Evolutionary conservation across 345 rosid species (phyloP).

Genomic region (Kandelia obovata): DNA sequence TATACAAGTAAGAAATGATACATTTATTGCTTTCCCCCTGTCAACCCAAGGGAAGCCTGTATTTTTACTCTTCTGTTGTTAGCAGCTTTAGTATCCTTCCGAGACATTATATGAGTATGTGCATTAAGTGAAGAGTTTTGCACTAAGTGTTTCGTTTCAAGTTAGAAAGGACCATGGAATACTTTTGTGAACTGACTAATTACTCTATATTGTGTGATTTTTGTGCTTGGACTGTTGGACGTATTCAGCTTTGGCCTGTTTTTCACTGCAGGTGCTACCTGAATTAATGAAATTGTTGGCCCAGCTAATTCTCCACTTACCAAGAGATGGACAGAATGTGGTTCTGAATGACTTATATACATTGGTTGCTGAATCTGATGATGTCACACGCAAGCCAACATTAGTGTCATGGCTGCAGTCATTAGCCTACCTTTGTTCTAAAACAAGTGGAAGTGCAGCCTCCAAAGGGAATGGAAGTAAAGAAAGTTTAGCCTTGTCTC

Average conservation of each 20-base stretch:
- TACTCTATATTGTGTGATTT: too few species aligned
- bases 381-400: slow-evolving; percentile 81
- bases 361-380: slow-evolving; percentile 86
- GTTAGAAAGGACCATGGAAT: too few species aligned
- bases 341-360: slow-evolving; percentile 76
- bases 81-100: not conserved
- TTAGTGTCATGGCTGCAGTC: slow-evolving; percentile 94
- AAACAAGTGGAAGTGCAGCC: slow-evolving; percentile 20
- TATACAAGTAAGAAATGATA: slow-evolving; percentile 57
- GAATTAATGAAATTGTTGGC: slow-evolving; percentile 78
- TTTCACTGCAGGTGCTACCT: slow-evolving; percentile 42
- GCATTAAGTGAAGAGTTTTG: too few species aligned
- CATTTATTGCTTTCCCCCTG: not conserved
- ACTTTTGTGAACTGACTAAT: too few species aligned
- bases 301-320: slow-evolving; percentile 55
- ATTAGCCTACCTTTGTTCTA: slow-evolving; percentile 61
- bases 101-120: too few species aligned
- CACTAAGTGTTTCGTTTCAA: too few species aligned
- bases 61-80: slow-evolving; percentile 4
- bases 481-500: slow-evolving; percentile 20
- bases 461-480: slow-evolving; percentile 15
- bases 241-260: not conserved
- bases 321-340: slow-evolving; percentile 68
- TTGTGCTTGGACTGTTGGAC: not conserved
- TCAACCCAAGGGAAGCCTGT: not conserved